Conservation (phyloP, 2,329 filamentous ascomycete species). For the Hirsutella rhossiliensis region DNA sequence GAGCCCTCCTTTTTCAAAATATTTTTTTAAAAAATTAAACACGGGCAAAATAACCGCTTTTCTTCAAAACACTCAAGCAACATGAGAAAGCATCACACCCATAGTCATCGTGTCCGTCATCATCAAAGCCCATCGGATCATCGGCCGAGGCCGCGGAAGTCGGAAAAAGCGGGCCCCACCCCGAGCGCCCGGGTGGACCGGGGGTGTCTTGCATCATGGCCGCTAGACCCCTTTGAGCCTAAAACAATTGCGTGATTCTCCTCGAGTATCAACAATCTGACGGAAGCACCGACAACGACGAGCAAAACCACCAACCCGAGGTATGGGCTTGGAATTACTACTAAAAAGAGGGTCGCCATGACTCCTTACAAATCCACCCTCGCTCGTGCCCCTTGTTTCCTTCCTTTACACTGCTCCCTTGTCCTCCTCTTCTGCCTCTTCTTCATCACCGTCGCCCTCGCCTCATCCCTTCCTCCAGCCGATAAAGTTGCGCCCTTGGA, state of each 20-base stretch:
- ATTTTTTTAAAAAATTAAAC: no score
- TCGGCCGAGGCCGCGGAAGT: conserved; percentile 12
- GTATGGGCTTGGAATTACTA: neutral
- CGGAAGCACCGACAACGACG: neutral
- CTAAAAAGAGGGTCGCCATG: conserved; percentile 3
- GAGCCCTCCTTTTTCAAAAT: neutral
- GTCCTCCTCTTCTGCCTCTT: neutral
- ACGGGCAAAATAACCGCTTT: no score
- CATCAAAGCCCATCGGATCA: no score
- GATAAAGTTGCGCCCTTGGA: no score
- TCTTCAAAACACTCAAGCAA: no score
- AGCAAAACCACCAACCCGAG: neutral
- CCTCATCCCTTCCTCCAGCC: no score
- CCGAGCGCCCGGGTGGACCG: conserved; percentile 5
- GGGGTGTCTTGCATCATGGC: conserved; percentile 12
- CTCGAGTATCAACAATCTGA: conserved; percentile 23
- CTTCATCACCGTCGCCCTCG: neutral
- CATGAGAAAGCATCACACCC: no score
- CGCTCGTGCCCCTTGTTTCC: neutral
- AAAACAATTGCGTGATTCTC: conserved; percentile 28
- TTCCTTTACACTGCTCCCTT: neutral
- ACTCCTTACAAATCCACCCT: conserved; percentile 12
- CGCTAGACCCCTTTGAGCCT: conserved; percentile 18
- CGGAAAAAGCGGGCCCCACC: conserved; percentile 18
- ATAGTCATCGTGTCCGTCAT: neutral